phyloP scores from a whole-genome alignment of 1,139 yeast species.

The Sugiyamaella sp. region DNA sequence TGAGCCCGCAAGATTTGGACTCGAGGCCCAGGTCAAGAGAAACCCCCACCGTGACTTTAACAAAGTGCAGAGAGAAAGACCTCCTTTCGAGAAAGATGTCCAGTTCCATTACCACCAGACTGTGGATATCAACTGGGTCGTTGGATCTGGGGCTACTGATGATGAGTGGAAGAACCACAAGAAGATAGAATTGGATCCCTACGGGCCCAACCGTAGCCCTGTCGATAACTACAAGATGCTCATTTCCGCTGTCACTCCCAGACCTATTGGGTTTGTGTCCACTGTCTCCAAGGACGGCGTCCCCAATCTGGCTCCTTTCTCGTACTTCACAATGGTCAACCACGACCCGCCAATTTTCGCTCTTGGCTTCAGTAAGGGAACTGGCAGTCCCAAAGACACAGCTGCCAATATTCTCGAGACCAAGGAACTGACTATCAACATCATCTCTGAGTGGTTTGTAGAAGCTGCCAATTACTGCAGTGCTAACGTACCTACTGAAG shows the following conservation, averaged over 20 bases:
- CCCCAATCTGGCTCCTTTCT: conserved; percentile 60
- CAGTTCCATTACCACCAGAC: conserved; percentile 30
- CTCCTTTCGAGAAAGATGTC: conserved; percentile 36
- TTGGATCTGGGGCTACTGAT: conserved; percentile 53
- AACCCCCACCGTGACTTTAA: conserved; percentile 38
- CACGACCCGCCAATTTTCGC: conserved; percentile 63
- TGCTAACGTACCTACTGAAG: conserved; percentile 51
- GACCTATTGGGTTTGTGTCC: conserved; percentile 63
- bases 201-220: conserved; percentile 47
- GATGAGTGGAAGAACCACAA: conserved; percentile 46
- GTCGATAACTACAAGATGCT: conserved; percentile 55
- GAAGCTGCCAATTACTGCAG: conserved; percentile 64
- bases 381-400: conserved; percentile 53
- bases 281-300: conserved; percentile 50
- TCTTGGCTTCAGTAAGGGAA: conserved; percentile 51
- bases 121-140: conserved; percentile 45
- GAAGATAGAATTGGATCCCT: conserved; percentile 56
- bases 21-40: conserved; percentile 29
- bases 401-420: conserved; percentile 53
- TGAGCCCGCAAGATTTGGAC: conserved; percentile 27
- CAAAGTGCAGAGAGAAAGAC: conserved; percentile 40
- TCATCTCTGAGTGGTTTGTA: conserved; percentile 64
- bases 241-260: conserved; percentile 55
- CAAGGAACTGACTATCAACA: conserved; percentile 58
- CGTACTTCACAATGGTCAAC: conserved; percentile 54